phyloP scores from a whole-genome alignment of 768 basidiomycete species.

The Boletus subcaerulescens region DNA sequence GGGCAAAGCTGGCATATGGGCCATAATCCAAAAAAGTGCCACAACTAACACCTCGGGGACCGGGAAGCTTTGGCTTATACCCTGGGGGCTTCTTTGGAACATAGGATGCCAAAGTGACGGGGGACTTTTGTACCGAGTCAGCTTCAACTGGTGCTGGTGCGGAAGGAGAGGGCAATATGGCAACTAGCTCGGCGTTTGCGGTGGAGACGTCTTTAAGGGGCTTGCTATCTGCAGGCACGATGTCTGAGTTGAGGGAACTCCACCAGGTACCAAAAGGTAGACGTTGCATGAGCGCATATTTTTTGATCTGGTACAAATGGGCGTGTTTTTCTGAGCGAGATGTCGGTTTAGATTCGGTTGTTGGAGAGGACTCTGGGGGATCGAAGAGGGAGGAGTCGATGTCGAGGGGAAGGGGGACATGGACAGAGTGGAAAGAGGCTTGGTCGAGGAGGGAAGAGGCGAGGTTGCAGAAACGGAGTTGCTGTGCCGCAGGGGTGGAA shows the following conservation, averaged over 20 bases:
- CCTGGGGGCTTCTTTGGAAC: conserved; percentile 41
- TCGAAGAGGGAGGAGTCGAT: conserved; percentile 42
- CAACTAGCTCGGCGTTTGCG: conserved; percentile 73
- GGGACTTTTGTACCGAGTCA: conserved; percentile 12
- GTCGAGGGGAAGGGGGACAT: conserved; percentile 41
- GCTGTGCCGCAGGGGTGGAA: conserved; percentile 63
- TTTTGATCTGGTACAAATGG: conserved; percentile 36
- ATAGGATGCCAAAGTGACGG: conserved; percentile 59
- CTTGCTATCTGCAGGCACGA: conserved; percentile 35
- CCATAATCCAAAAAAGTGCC: conserved; percentile 82
- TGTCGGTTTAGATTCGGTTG: conserved; percentile 25
- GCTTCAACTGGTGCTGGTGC: conserved; percentile 30
- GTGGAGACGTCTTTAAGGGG: conserved; percentile 52
- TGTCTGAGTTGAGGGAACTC: conserved; percentile 61
- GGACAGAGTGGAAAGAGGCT: conserved; percentile 48
- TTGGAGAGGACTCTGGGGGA: conserved; percentile 15
- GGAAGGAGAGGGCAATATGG: conserved; percentile 65
- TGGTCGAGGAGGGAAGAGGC: conserved; percentile 72
- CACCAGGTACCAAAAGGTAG: conserved; percentile 77
- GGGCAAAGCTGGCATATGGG: conserved; percentile 70
- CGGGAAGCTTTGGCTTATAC: conserved; percentile 41
- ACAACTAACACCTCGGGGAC: conserved; percentile 54
- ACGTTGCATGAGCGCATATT: conserved; percentile 77
- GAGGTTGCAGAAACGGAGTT: conserved; percentile 71
- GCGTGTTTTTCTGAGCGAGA: conserved; percentile 27